These are phyloP conservation scores for Backusella luteola DNA, from an alignment of 192 early-diverging fungal genomes.

Conservation along the genomic window DNA sequence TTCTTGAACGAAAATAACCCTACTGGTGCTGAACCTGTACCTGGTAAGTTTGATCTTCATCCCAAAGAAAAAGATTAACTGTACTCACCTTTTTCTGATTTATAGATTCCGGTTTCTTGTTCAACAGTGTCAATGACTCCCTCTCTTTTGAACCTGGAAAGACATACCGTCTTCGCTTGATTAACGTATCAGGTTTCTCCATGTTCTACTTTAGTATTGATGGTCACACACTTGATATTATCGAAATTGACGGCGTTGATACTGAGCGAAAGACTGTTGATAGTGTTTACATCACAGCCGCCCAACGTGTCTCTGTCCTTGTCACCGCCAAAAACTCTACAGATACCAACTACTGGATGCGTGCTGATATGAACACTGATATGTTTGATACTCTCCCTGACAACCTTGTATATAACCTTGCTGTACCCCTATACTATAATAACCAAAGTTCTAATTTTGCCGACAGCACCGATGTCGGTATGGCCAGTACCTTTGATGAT, in stretches of 20 bases:
- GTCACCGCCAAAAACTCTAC: slow-evolving; percentile 67
- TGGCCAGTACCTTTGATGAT: slow-evolving; percentile 57
- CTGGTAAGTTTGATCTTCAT: slow-evolving; percentile 30
- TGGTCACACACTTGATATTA: slow-evolving; percentile 62
- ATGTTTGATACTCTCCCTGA: slow-evolving; percentile 74
- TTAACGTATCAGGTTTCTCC: slow-evolving; percentile 70
- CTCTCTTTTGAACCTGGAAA: slow-evolving; percentile 64
- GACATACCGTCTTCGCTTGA: slow-evolving; percentile 74
- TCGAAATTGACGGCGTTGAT: slow-evolving; percentile 73
- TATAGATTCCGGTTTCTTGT: slow-evolving; percentile 55
- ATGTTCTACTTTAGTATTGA: slow-evolving; percentile 68
- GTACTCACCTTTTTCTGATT: background rate
- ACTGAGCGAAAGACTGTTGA: slow-evolving; percentile 53
- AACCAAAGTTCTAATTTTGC: slow-evolving; percentile 30
- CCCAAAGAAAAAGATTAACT: background rate
- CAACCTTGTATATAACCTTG: slow-evolving; percentile 53
- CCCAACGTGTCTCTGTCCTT: slow-evolving; percentile 80
- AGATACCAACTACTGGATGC: slow-evolving; percentile 64
- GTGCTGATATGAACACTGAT: slow-evolving; percentile 71
- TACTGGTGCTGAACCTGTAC: slow-evolving; percentile 72
- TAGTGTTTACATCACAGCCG: slow-evolving; percentile 62
- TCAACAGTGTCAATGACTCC: slow-evolving; percentile 36
- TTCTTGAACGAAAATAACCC: slow-evolving; percentile 74
- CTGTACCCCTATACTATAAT: slow-evolving; percentile 56
- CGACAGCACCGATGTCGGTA: slow-evolving; percentile 16